Conservation (phyloP, 129 eudicot species). For the Mikania micrantha region DNA sequence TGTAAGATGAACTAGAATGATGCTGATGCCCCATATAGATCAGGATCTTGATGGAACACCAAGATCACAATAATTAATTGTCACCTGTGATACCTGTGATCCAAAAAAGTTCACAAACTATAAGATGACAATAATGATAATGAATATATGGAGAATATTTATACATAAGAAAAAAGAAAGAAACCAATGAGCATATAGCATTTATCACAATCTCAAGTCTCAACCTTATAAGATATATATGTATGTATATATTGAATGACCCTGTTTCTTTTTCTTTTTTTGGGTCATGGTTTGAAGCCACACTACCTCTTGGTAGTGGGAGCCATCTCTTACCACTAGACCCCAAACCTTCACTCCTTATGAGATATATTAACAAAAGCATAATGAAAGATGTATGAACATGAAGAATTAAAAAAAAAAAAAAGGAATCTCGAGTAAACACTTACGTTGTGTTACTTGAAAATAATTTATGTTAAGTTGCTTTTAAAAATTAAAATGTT, state of each 20-base stretch:
- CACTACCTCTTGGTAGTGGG: too few species aligned
- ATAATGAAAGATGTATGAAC: background rate
- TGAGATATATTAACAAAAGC: background rate
- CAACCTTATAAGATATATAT: too few species aligned
- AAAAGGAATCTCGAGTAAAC: background rate
- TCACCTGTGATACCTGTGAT: conserved; percentile 2
- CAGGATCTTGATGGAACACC: background rate
- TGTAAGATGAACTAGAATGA: conserved; percentile 36
- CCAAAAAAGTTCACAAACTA: background rate
- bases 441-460: too few species aligned
- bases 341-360: too few species aligned
- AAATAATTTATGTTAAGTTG: too few species aligned
- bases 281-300: too few species aligned
- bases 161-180: background rate
- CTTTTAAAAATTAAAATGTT: too few species aligned
- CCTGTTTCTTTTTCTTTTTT: too few species aligned
- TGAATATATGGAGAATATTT: too few species aligned
- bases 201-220: background rate
- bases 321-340: too few species aligned
- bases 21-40: conserved; percentile 59
- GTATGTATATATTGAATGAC: too few species aligned
- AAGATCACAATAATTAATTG: conserved; percentile 4
- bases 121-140: background rate
- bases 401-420: background rate
- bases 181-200: background rate